Conservation (phyloP, 352 stramenopile genomes). For the Globisporangium perplexum region DNA sequence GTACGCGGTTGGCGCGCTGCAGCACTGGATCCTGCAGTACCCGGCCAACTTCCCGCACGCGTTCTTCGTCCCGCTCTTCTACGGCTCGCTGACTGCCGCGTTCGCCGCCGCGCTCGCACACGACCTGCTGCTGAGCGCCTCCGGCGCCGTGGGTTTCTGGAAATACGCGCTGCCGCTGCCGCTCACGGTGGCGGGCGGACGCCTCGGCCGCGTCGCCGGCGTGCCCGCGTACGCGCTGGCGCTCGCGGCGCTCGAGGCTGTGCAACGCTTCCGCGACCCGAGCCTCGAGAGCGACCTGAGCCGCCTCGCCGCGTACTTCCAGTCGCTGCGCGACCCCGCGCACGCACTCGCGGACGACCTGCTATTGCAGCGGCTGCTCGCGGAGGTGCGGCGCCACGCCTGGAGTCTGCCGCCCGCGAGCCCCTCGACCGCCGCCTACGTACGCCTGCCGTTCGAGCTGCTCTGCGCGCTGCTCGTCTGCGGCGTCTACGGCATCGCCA, state of each 20-base stretch:
- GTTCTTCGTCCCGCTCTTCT: slow-evolving; percentile 56
- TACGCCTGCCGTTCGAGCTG: slow-evolving; percentile 40
- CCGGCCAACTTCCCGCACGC: slow-evolving; percentile 48
- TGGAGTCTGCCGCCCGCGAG: slow-evolving; percentile 22
- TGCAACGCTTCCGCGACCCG: slow-evolving; percentile 40
- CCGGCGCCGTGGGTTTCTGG: slow-evolving; percentile 31
- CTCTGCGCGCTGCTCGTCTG: slow-evolving; percentile 43
- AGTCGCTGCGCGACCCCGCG: slow-evolving; percentile 16
- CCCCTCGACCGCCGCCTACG: slow-evolving; percentile 21
- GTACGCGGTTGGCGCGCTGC: slow-evolving; percentile 32
- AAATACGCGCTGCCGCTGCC: slow-evolving; percentile 63
- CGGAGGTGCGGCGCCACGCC: slow-evolving; percentile 25
- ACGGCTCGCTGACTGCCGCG: slow-evolving; percentile 26
- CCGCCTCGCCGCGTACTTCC: slow-evolving; percentile 32
- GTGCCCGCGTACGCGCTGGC: slow-evolving; percentile 57
- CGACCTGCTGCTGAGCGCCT: slow-evolving; percentile 15
- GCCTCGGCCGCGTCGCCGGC: slow-evolving; percentile 50
- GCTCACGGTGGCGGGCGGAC: slow-evolving; percentile 37
- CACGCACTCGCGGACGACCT: slow-evolving; percentile 22
- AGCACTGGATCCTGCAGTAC: slow-evolving; percentile 46
- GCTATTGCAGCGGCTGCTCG: slow-evolving; percentile 20
- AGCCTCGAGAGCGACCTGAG: slow-evolving; percentile 34
- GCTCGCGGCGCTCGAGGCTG: slow-evolving; percentile 44
- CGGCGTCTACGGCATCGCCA: slow-evolving; percentile 44
- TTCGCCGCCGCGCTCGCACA: slow-evolving; percentile 38